A percentile compares a stretch with the other conserved stretches of the same genome.
Conservation (phyloP, 352 stramenopile genomes). For the Elongisporangium undulatum region DNA sequence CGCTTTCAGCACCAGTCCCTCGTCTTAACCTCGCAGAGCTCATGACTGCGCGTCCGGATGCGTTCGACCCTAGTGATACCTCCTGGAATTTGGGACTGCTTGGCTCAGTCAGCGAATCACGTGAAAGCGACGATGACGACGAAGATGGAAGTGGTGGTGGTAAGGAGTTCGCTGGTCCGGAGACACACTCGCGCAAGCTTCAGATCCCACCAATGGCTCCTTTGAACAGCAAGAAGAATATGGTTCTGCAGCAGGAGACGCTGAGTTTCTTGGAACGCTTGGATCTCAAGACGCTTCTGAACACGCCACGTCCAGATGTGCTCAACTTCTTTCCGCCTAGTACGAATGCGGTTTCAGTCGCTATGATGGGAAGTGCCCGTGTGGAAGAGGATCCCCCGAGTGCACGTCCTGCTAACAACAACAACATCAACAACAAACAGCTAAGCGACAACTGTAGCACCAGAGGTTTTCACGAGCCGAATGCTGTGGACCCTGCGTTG, state of each 20-base stretch:
- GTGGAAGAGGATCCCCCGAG: background rate
- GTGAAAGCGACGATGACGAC: conserved; percentile 6
- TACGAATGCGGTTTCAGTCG: background rate
- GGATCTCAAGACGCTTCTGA: conserved; percentile 55
- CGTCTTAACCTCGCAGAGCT: conserved; percentile 44
- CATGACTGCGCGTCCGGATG: conserved; percentile 26
- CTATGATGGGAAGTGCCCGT: background rate
- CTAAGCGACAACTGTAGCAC: background rate
- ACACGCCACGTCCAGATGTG: conserved; percentile 55
- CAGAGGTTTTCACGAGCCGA: background rate
- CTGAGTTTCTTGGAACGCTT: conserved; percentile 54
- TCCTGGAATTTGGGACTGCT: background rate
- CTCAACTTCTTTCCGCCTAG: conserved; percentile 28
- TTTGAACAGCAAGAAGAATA: conserved; percentile 7
- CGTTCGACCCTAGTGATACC: background rate
- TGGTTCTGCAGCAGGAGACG: conserved; percentile 35
- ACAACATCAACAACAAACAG: background rate
- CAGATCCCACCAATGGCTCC: conserved; percentile 2
- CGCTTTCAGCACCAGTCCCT: conserved; percentile 19
- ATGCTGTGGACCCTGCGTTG: conserved; percentile 1
- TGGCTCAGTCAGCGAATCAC: background rate
- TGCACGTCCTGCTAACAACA: background rate
- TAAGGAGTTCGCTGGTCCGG: conserved; percentile 6
- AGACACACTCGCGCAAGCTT: conserved; percentile 5
- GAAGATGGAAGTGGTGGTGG: conserved; percentile 16